Base-by-base conservation (phyloP, 495 filamentous ascomycete genomes). In the Neurospora discreta region DNA sequence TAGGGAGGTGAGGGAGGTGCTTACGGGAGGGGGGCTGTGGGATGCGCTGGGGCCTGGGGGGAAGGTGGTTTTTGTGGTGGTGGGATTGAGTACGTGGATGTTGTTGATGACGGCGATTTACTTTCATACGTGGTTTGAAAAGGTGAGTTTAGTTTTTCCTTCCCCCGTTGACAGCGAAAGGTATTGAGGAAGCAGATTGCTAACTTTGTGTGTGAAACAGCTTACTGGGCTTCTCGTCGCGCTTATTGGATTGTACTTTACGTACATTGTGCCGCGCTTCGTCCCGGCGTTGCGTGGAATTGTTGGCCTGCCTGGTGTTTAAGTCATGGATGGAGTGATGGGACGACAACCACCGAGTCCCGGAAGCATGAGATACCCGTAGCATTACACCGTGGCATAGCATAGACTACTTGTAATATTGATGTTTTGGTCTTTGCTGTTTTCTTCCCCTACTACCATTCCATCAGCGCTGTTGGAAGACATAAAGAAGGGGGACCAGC, bases 81-180 rank as follows among this genome's bases (percentile, higher is more conserved):
- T 90, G 75, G 88, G 81, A 6, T 75, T 97, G 77, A 90, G 89
- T 72, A 90, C 88, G 87, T 98, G 93, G 91, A 98, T 98, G 95
- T 80, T 98, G 80, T 84, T 98, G 68, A 99, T 99, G 95, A 99
- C 95, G 52, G 93, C 94, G 13, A 91, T 93, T 60, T 98, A 94
- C 84, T 99, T 99, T 72, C 95, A 99, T 80, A 98, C 95, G 5
- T 98, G 95, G 95, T 89, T 94, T 78, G 95, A 99, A 83, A 98
- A 98, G 90, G 92, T 93, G 38, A 38, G 38, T 38, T 8, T 38
- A 33, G 0, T 8, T 1, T 0, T 0, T 38, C 3, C 5, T 38
- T 38, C 0, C 36, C 7, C 7, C 38, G 33, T 36, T 6, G 4
- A 36, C 33, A 5, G n/a, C n/a, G n/a, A n/a, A 36, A 36, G 33